These are phyloP conservation scores for Lantana camara DNA, from an alignment of 257 asterid genomes.

Conservation along the genomic window DNA sequence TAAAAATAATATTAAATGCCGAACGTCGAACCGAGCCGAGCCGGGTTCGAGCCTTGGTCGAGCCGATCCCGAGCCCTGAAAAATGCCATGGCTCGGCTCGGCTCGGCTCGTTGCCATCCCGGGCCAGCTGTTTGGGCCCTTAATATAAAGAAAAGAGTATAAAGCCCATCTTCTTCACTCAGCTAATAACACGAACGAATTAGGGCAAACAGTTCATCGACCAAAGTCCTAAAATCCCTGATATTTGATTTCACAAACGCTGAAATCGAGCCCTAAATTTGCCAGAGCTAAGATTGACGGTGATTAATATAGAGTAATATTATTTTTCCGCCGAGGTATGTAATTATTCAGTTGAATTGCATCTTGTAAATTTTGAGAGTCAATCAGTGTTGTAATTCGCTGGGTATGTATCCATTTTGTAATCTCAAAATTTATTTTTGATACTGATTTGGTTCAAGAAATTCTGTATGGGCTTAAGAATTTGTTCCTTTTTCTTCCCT, in stretches of 20 bases:
- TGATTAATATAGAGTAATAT: not conserved
- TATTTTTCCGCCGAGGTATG: slow-evolving; percentile 29
- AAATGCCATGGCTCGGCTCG: no score
- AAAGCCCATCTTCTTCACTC: slow-evolving; percentile 7
- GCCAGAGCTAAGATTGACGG: slow-evolving; percentile 20
- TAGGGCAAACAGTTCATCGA: slow-evolving; percentile 33
- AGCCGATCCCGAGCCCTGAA: no score
- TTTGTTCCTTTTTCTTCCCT: not conserved
- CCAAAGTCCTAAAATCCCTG: slow-evolving; percentile 19
- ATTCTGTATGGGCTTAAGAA: not conserved
- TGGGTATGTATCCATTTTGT: not conserved
- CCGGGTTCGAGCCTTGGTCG: no score
- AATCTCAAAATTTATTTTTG: not conserved
- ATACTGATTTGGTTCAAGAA: not conserved
- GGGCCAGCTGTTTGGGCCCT: slow-evolving; percentile 28
- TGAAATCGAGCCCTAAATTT: slow-evolving; percentile 20
- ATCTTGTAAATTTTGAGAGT: slow-evolving; percentile 10
- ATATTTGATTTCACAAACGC: slow-evolving; percentile 15
- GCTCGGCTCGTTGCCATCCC: no score
- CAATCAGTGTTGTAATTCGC: slow-evolving; percentile 5
- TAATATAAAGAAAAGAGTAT: not conserved
- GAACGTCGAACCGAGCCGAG: no score
- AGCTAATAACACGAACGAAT: slow-evolving; percentile 22
- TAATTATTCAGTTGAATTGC: slow-evolving; percentile 3
- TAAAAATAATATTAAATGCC: no score